A percentile compares a stretch with the other conserved stretches of the same genome.
These are phyloP conservation scores for Hymenochaete sp. DNA, from an alignment of 1,284 basidiomycete species.

Conservation along the genomic window DNA sequence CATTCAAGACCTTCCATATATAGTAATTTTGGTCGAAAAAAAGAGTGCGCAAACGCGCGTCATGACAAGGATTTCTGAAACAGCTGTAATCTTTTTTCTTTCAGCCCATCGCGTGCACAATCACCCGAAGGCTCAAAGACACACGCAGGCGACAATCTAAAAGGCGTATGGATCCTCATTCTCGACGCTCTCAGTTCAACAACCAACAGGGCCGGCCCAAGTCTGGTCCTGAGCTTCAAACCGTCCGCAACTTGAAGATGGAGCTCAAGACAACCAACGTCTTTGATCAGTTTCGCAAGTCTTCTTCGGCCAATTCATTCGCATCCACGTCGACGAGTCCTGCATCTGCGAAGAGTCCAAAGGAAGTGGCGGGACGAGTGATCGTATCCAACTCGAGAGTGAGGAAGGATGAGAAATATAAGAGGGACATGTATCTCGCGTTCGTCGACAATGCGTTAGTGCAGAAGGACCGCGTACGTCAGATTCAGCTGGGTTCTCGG, in stretches of 20 bases:
- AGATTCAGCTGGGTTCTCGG: conserved; percentile 5
- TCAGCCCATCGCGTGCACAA: too few relatives aligned
- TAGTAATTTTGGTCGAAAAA: too few relatives aligned
- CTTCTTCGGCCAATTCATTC: conserved; percentile 1
- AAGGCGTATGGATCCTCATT: conserved; percentile 82
- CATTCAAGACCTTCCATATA: too few relatives aligned
- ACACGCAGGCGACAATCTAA: too few relatives aligned
- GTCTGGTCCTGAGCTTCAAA: conserved; percentile 44
- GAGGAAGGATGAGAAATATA: conserved; percentile 65
- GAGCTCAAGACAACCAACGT: conserved; percentile 34
- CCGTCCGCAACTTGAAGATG: conserved; percentile 39
- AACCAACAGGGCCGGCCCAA: conserved; percentile 46
- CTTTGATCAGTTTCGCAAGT: conserved; percentile 30
- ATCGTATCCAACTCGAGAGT: conserved; percentile 70
- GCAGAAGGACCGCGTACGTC: conserved; percentile 58
- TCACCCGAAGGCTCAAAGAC: too few relatives aligned
- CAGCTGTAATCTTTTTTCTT: too few relatives aligned
- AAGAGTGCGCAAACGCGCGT: too few relatives aligned
- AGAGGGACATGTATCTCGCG: conserved; percentile 77
- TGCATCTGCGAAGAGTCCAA: conserved; percentile 2
- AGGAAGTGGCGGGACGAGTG: conserved; percentile 35
- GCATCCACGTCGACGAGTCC: conserved; percentile 5
- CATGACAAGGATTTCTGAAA: too few relatives aligned
- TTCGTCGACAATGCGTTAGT: conserved; percentile 78
- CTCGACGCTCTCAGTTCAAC: conserved; percentile 63